Evolutionary conservation across 176 grass and related monocot species (phyloP).

Genomic region (Canna indica): DNA sequence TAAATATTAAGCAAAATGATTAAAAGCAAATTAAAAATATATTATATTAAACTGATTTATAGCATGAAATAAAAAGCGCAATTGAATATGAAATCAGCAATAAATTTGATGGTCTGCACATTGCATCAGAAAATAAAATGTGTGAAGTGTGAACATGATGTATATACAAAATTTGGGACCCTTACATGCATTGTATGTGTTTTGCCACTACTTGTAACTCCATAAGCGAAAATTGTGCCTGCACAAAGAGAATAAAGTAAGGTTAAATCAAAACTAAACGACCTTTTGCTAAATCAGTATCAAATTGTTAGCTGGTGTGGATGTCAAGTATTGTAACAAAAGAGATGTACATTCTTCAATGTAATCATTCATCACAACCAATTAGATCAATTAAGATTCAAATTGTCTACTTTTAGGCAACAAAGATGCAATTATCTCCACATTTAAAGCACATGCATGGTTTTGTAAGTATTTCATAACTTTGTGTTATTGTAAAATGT

Average conservation of each 20-base stretch:
- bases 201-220: conserved; percentile 99
- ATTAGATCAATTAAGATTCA: too few species aligned
- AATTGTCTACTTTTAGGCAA: too few species aligned
- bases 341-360: too few species aligned
- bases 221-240: conserved; percentile 99
- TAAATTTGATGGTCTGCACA: not conserved
- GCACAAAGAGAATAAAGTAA: conserved; percentile 19
- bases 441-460: too few species aligned
- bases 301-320: not conserved
- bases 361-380: too few species aligned
- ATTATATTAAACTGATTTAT: not conserved
- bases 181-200: conserved; percentile 99
- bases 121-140: not conserved
- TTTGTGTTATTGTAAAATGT: too few species aligned
- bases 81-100: not conserved
- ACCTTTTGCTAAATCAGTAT: not conserved
- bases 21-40: not conserved
- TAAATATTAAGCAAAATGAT: too few species aligned
- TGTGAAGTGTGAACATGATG: not conserved
- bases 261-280: conserved; percentile 15
- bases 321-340: too few species aligned
- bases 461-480: too few species aligned
- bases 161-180: not conserved
- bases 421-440: too few species aligned
- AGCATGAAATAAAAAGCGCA: not conserved